Conservation (phyloP, 1,139 yeast species). For the Zygosaccharomyces pseudobailii region DNA sequence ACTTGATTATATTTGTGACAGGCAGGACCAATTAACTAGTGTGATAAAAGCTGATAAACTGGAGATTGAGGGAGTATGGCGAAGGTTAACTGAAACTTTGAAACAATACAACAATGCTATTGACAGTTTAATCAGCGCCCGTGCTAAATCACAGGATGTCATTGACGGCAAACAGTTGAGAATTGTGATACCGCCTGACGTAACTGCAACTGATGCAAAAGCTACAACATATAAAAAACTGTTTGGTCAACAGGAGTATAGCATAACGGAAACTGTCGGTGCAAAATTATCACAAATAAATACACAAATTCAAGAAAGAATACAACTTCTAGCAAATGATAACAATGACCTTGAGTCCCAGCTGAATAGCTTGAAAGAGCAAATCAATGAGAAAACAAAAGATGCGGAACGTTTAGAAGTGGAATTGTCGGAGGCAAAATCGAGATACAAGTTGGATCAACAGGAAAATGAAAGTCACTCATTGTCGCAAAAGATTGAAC, state of each 20-base stretch:
- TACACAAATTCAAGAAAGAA: constrained; percentile 43
- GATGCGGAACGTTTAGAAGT: constrained; percentile 57
- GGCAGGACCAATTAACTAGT: constrained; percentile 38
- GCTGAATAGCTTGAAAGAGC: constrained; percentile 52
- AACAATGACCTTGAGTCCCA: constrained; percentile 54
- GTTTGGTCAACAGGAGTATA: constrained; percentile 16
- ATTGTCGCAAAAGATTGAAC: constrained; percentile 52
- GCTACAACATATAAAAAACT: constrained; percentile 31
- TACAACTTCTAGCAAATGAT: constrained; percentile 56
- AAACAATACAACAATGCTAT: constrained; percentile 54
- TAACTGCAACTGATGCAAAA: constrained; percentile 33
- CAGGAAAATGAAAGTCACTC: constrained; percentile 51
- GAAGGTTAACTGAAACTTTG: constrained; percentile 47
- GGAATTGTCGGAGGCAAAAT: constrained; percentile 48
- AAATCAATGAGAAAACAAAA: constrained; percentile 53
- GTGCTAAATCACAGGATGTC: constrained; percentile 34
- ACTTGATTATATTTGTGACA: constrained; percentile 48
- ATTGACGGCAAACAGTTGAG: constrained; percentile 29
- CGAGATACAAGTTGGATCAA: constrained; percentile 54
- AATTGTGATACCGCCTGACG: constrained; percentile 31
- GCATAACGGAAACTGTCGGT: constrained; percentile 12
- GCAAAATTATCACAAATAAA: constrained; percentile 44
- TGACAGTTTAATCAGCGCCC: constrained; percentile 34
- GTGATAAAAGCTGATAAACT: constrained; percentile 45
- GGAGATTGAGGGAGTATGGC: constrained; percentile 46